Conservation (phyloP, 768 basidiomycete species). For the Dendrothele bispora region DNA sequence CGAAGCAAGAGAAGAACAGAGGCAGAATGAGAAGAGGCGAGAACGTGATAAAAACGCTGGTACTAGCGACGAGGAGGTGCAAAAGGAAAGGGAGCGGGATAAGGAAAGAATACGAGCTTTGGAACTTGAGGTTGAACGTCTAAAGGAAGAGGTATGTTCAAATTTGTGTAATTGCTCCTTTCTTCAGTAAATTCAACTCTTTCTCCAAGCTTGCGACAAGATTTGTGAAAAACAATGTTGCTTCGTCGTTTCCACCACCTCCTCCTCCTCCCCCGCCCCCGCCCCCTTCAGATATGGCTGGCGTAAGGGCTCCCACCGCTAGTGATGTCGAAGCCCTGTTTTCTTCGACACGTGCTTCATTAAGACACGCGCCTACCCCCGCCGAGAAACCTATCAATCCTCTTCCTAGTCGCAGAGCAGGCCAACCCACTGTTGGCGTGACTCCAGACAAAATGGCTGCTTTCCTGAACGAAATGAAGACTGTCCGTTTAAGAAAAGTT, state of each 20-base stretch:
- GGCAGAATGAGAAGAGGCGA: slow-evolving; percentile 39
- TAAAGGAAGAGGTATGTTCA: slow-evolving; percentile 54
- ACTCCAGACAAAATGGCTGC: slow-evolving; percentile 82
- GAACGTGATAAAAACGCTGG: slow-evolving; percentile 36
- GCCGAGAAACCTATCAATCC: slow-evolving; percentile 70
- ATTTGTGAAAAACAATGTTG: slow-evolving; percentile 40
- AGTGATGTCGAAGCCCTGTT: slow-evolving; percentile 43
- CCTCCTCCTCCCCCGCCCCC: slow-evolving; percentile 45
- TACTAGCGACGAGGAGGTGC: slow-evolving; percentile 26
- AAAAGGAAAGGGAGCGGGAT: slow-evolving; percentile 50
- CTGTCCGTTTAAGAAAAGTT: slow-evolving; percentile 63
- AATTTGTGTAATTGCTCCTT: no score
- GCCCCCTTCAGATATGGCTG: slow-evolving; percentile 31
- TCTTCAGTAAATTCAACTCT: neutral
- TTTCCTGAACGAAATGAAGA: slow-evolving; percentile 80
- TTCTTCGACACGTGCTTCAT: slow-evolving; percentile 59
- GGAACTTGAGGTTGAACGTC: slow-evolving; percentile 61
- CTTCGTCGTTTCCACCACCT: slow-evolving; percentile 35
- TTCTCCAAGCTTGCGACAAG: slow-evolving; percentile 27
- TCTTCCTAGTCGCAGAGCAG: slow-evolving; percentile 42
- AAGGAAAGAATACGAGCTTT: slow-evolving; percentile 63
- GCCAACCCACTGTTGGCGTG: slow-evolving; percentile 70
- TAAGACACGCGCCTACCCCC: slow-evolving; percentile 57
- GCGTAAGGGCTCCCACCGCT: slow-evolving; percentile 21
- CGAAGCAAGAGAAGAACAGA: slow-evolving; percentile 53